Evolutionary conservation across 805 yeast genomes (phyloP), one percentile per base, ranked within the genome.

Genomic region (Kodamaea kaohsiungensis): DNA sequence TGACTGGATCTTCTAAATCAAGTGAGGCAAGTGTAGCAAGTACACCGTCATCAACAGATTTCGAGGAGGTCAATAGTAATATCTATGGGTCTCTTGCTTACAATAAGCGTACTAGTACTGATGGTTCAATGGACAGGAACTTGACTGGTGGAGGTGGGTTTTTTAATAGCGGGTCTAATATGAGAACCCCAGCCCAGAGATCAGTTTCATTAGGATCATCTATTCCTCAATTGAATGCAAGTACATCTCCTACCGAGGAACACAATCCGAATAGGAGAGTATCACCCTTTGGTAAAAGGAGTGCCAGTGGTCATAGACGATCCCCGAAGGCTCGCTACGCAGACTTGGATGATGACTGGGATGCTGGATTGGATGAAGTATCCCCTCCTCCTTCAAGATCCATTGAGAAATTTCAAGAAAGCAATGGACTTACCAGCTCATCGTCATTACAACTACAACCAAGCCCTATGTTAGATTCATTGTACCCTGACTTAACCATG

Each of bases 281-380:
- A 2, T 40, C 46, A 12, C 51, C 51, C 3, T 51, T 51, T 46
- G 50, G 54, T 9, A 47, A 40, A 17, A 39, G 54, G 39, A 52
- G 51, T n/a, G 15, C 30, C 12, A 52, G 54, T 16, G 48, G 43
- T 16, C 47, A 43, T 15, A 47, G 48, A 35, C 38, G 46, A 17
- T 51, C 53, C 7, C 54, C 67, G 9, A 56, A 55, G n/a, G 56
- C 61, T 2, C 60, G 70, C 53, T 87, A 86, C 64, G 75, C 84
- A 45, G 96, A 91, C 65, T 73, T 86, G 54, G 97, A 91, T 66
- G 96, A 89, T 61, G 97, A 91, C 69, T 91, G 97, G 97, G 93
- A 91, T 67, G 96, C 83, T 16, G 77, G 70, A 16, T 60, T 93
- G 10, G 87, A 85, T 45, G 85, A 68, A 42, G 68, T 66, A 30